Evolutionary conservation across 805 yeast genomes (phyloP).

Genomic region (Metschnikowia santaceciliae): DNA sequence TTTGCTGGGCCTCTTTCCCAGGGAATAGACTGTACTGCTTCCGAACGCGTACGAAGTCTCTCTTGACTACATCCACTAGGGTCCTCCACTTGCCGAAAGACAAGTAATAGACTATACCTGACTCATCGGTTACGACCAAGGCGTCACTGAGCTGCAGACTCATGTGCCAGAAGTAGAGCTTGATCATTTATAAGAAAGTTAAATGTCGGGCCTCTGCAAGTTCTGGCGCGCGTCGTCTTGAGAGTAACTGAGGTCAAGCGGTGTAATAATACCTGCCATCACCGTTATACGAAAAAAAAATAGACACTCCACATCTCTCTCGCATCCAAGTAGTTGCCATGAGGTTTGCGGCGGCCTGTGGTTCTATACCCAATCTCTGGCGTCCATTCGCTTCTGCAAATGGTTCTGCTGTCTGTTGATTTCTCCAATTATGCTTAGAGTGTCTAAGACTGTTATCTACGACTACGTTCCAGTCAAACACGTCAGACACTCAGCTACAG

Average conservation of each 20-base stretch:
- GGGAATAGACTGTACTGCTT: slow-evolving; percentile 5
- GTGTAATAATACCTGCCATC: no score
- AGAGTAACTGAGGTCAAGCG: background rate
- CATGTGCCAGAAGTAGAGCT: slow-evolving; percentile 13
- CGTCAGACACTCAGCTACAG: no score
- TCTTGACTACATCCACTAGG: slow-evolving; percentile 13
- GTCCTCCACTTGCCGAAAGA: slow-evolving; percentile 13
- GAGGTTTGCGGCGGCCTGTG: no score
- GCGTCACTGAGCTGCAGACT: slow-evolving; percentile 12
- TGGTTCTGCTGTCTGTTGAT: no score
- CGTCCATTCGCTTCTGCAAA: no score
- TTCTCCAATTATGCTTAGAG: no score
- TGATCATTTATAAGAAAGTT: slow-evolving; percentile 1
- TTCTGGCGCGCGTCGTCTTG: background rate
- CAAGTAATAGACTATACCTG: slow-evolving; percentile 12
- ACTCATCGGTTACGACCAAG: slow-evolving; percentile 11
- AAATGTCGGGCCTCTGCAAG: background rate
- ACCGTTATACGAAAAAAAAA: no score
- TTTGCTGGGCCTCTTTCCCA: slow-evolving; percentile 6
- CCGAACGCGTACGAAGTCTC: slow-evolving; percentile 8
- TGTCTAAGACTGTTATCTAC: no score
- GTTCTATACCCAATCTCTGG: no score
- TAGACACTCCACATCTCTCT: no score
- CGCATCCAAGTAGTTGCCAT: no score
- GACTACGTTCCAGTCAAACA: no score